Base-by-base conservation (phyloP, 441 rosid genomes). In the Erodium trifolium region DNA sequence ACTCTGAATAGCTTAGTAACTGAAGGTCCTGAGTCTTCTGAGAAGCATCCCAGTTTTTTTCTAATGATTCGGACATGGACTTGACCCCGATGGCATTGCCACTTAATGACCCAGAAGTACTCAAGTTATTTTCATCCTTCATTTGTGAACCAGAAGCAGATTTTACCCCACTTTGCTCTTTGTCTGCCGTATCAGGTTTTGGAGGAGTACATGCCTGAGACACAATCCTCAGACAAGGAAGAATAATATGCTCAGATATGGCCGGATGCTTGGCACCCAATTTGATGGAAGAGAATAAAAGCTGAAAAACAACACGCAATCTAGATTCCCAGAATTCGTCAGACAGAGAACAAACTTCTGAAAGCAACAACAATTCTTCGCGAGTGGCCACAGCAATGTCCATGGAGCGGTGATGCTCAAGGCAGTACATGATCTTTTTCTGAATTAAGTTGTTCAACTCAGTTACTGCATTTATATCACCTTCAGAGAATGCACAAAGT, bases 121-220 rank as follows among this genome's bases (percentile, higher is more conserved):
- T 81, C 18, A 78, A 65, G 73, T 62, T 87, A 76, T 77, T 90
- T 72, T 87, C 99, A 78, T 90, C 96, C 86, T 86, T 93, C 71
- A 70, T 80, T 68, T 81, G 92, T 49, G 78, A 67, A 45, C 80
- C 79, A 71, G 85, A 69, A 78, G 84, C 69, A 70, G 94, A 81
- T 75, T 87, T 91, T 49, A 82, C 92, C 27, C 49, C 53, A 23
- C 76, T 78, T 77, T 84, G 91, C 67, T 89, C 99, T 85, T 90
- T 94, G 66, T 87, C 99, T 68, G 82, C 78, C n/a, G 86, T 65
- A 81, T 94, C 93, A 73, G 98, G 90, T 87, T 94, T 96, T 67
- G 99, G 99, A 82, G 99, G 99, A 77, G 99, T 93, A 78, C 99
- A 92, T 37, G 98, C 98, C 82, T 87, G 91, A 81, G 97, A 94